A percentile compares a stretch with the other conserved stretches of the same genome.
Evolutionary conservation across 2,329 filamentous ascomycete genomes (phyloP).

Genomic region (Cladorrhinum sp.): DNA sequence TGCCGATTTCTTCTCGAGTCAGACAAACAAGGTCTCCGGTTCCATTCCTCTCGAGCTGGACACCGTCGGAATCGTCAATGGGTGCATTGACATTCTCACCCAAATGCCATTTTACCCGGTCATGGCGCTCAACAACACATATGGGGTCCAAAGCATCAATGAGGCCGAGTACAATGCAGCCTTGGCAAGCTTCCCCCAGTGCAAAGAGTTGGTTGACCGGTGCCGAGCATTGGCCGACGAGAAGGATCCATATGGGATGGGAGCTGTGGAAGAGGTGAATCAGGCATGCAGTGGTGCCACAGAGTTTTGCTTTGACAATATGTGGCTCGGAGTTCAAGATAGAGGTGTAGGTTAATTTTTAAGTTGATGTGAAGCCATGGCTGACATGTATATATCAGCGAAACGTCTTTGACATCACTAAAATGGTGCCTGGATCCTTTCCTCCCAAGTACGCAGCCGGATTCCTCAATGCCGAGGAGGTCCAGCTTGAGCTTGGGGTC

Average conservation of each 20-base stretch:
- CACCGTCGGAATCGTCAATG: conserved; percentile 55
- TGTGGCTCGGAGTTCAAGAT: conserved; percentile 9
- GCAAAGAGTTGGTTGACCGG: conserved; percentile 11
- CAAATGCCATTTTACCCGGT: conserved; percentile 44
- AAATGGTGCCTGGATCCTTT: conserved; percentile 44
- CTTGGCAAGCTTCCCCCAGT: conserved; percentile 18
- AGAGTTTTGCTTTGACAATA: conserved; percentile 17
- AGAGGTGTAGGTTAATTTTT: conserved; percentile 8
- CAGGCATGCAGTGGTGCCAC: conserved; percentile 18
- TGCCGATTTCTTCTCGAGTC: conserved; percentile 52
- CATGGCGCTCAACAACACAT: conserved; percentile 45
- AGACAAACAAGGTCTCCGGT: conserved; percentile 47
- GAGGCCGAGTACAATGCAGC: conserved; percentile 20
- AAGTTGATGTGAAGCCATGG: background rate
- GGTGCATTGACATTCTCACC: conserved; percentile 48
- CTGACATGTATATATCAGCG: conserved; percentile 23
- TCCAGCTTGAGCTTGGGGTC: conserved; percentile 56
- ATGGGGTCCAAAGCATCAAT: conserved; percentile 29
- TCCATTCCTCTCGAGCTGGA: conserved; percentile 42
- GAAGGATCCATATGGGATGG: conserved; percentile 17
- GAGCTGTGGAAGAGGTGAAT: conserved; percentile 22
- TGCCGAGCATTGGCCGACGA: conserved; percentile 14
- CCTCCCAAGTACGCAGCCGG: conserved; percentile 49
- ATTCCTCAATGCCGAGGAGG: conserved; percentile 51
- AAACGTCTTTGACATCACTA: conserved; percentile 55